Evolutionary conservation across 1,284 basidiomycete genomes (phyloP).

Genomic region (Leccinum pachyderme): DNA sequence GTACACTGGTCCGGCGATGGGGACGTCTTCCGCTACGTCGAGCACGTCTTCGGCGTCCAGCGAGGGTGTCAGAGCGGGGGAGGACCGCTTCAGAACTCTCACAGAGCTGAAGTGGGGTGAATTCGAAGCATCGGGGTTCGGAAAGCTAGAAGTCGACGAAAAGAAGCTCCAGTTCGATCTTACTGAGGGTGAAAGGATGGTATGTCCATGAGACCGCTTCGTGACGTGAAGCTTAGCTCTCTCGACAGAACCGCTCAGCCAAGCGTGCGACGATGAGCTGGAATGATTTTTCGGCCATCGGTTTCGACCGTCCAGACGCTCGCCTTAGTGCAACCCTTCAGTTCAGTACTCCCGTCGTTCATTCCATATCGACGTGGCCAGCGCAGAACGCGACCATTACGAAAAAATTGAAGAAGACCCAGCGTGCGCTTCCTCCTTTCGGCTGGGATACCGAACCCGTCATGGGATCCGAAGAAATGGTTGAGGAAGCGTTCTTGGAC

Average conservation of each 20-base stretch:
- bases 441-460: constrained; percentile 84
- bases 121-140: constrained; percentile 82
- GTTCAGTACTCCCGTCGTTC: constrained; percentile 68
- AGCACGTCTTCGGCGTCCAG: constrained; percentile 33
- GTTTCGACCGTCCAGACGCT: constrained; percentile 75
- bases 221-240: constrained; percentile 6
- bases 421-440: constrained; percentile 77
- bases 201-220: constrained; percentile 37
- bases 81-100: constrained; percentile 73
- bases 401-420: constrained; percentile 78
- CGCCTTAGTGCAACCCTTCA: constrained; percentile 77
- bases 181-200: constrained; percentile 79
- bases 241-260: constrained; percentile 55
- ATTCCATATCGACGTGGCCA: constrained; percentile 70
- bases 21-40: constrained; percentile 26
- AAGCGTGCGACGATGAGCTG: constrained; percentile 82
- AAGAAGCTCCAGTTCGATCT: constrained; percentile 84
- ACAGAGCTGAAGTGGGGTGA: constrained; percentile 87
- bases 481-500: constrained; percentile 86
- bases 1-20: constrained; percentile 35
- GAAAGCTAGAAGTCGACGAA: constrained; percentile 48
- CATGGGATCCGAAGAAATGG: constrained; percentile 65
- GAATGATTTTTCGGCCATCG: constrained; percentile 80
- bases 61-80: constrained; percentile 40
- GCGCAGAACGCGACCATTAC: constrained; percentile 68